Evolutionary conservation across 805 yeast species (phyloP).

Genomic region (Pichia manshurica): DNA sequence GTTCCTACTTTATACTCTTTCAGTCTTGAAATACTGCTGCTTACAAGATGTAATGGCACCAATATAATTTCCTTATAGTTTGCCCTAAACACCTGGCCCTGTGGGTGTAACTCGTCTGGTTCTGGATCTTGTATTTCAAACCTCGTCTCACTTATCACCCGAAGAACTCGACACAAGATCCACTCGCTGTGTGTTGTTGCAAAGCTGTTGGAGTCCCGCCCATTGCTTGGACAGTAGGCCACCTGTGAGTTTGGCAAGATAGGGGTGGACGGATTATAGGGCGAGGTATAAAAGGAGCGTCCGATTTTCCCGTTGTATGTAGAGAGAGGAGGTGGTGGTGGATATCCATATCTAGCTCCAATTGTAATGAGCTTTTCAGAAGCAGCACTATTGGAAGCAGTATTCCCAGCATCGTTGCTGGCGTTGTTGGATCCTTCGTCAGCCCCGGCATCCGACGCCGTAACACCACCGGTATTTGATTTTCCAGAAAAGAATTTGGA

Average conservation of each 20-base stretch:
- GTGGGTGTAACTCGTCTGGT: conserved; percentile 88
- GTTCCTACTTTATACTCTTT: conserved; percentile 65
- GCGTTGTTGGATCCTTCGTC: neutral
- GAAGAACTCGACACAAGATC: conserved; percentile 90
- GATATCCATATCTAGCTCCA: conserved; percentile 12
- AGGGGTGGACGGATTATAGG: conserved; percentile 21
- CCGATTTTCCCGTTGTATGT: conserved; percentile 16
- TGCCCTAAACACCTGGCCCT: conserved; percentile 81
- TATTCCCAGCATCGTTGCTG: neutral
- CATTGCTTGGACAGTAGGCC: conserved; percentile 68
- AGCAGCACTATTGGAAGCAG: neutral
- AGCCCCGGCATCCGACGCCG: neutral
- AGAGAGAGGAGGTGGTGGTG: conserved; percentile 14
- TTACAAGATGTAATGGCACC: conserved; percentile 42
- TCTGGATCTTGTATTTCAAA: conserved; percentile 97
- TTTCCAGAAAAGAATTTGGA: neutral
- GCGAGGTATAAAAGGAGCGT: conserved; percentile 17
- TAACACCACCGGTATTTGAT: neutral
- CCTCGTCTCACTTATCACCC: conserved; percentile 40
- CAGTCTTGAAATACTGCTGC: conserved; percentile 26
- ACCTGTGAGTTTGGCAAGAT: conserved; percentile 62
- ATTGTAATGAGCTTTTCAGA: conserved; percentile 7
- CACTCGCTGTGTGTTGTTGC: conserved; percentile 60
- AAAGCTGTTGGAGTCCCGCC: conserved; percentile 23
- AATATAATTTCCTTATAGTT: conserved; percentile 72